Conservation (phyloP, 108 stramenopile species). For the Schizochytrium sp. region DNA sequence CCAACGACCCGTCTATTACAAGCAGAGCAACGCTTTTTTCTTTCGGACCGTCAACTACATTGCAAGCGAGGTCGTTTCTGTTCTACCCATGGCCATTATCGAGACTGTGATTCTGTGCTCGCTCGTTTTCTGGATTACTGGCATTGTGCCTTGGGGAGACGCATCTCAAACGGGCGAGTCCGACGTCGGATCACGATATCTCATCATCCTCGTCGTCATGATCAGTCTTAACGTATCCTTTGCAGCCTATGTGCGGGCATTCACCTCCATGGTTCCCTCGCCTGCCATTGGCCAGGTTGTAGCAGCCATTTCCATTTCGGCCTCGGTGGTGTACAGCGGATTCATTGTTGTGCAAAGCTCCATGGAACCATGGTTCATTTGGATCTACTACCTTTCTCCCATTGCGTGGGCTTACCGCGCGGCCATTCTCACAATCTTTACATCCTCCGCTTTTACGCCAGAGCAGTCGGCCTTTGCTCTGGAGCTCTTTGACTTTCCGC, state of each 20-base stretch:
- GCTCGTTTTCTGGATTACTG: conserved; percentile 50
- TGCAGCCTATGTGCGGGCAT: background rate
- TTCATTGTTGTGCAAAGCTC: conserved; percentile 28
- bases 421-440: background rate
- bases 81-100: conserved; percentile 22
- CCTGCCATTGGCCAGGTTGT: conserved; percentile 30
- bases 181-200: background rate
- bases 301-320: conserved; percentile 20
- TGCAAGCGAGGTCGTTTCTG: background rate
- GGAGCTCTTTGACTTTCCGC: background rate
- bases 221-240: conserved; percentile 12
- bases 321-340: conserved; percentile 45
- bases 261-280: conserved; percentile 31
- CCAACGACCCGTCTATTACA: background rate
- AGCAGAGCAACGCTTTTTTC: conserved; percentile 52
- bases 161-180: background rate
- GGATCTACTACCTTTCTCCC: conserved; percentile 18
- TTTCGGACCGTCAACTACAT: conserved; percentile 32
- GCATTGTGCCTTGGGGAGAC: background rate
- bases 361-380: background rate
- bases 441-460: background rate
- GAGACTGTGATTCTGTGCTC: conserved; percentile 50
- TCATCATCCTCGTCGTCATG: background rate
- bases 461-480: background rate
- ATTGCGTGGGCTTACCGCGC: conserved; percentile 9